phyloP scores from a whole-genome alignment of 2,329 filamentous ascomycete species.

The Colletotrichum sp. region DNA sequence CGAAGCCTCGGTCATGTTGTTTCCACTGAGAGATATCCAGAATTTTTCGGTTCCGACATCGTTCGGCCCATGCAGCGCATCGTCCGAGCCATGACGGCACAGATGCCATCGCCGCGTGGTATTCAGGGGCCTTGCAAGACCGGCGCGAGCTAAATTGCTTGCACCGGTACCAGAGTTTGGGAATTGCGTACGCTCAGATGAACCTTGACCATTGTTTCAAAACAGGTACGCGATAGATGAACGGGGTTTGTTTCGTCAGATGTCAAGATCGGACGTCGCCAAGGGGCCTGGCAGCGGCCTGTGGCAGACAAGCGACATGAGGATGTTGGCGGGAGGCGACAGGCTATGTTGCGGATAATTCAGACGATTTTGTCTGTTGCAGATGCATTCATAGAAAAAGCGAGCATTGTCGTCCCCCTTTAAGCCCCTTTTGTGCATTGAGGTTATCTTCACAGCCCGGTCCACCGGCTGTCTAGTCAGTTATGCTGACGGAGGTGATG shows the following conservation, averaged over 20 bases:
- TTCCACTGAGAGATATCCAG: background rate
- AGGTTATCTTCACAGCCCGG: background rate
- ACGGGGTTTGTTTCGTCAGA: background rate
- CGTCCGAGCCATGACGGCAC: background rate
- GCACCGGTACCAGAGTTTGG: background rate
- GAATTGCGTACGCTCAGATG: background rate
- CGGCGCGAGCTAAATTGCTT: background rate
- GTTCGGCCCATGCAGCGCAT: background rate
- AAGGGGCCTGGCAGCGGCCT: background rate
- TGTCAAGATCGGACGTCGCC: constrained; percentile 10
- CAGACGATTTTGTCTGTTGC: background rate
- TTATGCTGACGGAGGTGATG: background rate
- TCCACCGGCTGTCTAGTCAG: background rate
- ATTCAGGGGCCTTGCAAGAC: background rate
- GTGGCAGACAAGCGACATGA: background rate
- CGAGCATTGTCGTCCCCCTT: background rate
- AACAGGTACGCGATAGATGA: background rate
- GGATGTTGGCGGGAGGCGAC: background rate
- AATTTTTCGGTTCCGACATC: background rate
- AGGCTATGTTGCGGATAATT: background rate
- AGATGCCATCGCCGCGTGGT: background rate
- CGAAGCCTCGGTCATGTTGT: background rate
- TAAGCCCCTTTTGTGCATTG: background rate
- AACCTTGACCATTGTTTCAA: constrained; percentile 9
- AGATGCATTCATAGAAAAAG: background rate